Evolutionary conservation across 179 eudicot genomes (phyloP), one percentile per base, ranked within the genome.

Genomic region (Beta lomatogona): DNA sequence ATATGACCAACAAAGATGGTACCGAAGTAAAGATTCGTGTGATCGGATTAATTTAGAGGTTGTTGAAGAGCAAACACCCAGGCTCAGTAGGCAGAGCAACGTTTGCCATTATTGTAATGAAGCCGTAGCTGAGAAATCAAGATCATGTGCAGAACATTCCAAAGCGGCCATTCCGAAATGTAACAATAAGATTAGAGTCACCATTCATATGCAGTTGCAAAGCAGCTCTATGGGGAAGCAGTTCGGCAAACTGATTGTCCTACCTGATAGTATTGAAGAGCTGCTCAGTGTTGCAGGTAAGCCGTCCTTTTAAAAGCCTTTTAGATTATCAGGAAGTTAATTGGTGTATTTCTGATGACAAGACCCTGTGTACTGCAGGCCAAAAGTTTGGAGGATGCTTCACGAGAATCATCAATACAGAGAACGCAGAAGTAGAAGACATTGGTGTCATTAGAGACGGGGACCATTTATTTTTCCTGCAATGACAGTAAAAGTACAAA

Each of bases 371-470:
- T 79, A 83, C 61, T 92, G 91, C 98, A 95, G 98, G 95, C 84
- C 80, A 86, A 81, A 95, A 91, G 80, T 89, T 92, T 77, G 91
- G 91, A 81, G 88, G 86, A 73, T 64, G 86, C 79, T 80, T 89
- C 71, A 86, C 88, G 52, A 92, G 80, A 75, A 88, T 93, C 12
- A 77, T 90, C 73, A 92, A 83, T 76, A 84, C 81, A 72, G 91
- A 91, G 79, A 86, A 88, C 85, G 98, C 96, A 79, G 97, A 94
- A 85, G 89, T 95, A 83, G 99, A 95, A 60, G 97, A 94, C 46
- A 79, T 94, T 68, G 82, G 71, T 71, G 96, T 90, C 31, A 78
- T 95, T 78, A 85, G 93, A 88, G 99, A 95, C 85, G 98, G 93
- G 52, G 98, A 95, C 81, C 92, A 91, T 83, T 89, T 95, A 85